These are phyloP conservation scores for Wickerhamiella slavikovae DNA, from an alignment of 805 yeast genomes.

Conservation along the genomic window DNA sequence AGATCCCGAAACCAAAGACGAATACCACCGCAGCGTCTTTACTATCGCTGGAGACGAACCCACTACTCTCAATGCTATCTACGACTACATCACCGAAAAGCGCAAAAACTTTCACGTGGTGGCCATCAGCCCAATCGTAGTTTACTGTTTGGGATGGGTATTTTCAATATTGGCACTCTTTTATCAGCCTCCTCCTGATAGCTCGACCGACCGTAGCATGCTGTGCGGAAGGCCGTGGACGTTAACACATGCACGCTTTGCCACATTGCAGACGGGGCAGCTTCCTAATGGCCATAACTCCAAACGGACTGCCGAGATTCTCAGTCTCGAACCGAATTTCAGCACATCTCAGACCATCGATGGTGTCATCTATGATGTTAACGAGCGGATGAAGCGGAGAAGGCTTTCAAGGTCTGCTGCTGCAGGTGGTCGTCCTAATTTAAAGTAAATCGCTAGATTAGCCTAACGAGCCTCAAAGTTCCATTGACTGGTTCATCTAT, in stretches of 20 bases:
- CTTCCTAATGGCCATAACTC: conserved; percentile 9
- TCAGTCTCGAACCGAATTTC: conserved; percentile 9
- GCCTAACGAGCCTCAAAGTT: too few species aligned
- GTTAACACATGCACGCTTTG: conserved; percentile 12
- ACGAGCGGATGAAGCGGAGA: background rate
- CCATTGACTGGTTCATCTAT: too few species aligned
- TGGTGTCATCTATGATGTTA: conserved; percentile 8
- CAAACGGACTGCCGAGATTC: conserved; percentile 7
- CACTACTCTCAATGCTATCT: conserved; percentile 11
- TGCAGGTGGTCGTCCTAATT: background rate
- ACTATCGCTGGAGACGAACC: conserved; percentile 8
- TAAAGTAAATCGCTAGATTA: too few species aligned
- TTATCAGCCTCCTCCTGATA: conserved; percentile 3
- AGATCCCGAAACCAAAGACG: conserved; percentile 9
- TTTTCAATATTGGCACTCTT: conserved; percentile 3
- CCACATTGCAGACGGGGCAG: conserved; percentile 12
- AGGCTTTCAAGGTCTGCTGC: background rate
- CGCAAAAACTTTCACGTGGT: conserved; percentile 5
- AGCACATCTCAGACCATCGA: conserved; percentile 11
- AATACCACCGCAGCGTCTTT: conserved; percentile 6
- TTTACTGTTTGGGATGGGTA: conserved; percentile 7
- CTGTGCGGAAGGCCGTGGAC: conserved; percentile 6
- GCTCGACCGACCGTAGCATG: conserved; percentile 2
- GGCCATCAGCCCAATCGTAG: conserved; percentile 10
- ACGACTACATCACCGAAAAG: conserved; percentile 6